Conservation (phyloP, 495 filamentous ascomycete genomes). For the Tuber magnatum region DNA sequence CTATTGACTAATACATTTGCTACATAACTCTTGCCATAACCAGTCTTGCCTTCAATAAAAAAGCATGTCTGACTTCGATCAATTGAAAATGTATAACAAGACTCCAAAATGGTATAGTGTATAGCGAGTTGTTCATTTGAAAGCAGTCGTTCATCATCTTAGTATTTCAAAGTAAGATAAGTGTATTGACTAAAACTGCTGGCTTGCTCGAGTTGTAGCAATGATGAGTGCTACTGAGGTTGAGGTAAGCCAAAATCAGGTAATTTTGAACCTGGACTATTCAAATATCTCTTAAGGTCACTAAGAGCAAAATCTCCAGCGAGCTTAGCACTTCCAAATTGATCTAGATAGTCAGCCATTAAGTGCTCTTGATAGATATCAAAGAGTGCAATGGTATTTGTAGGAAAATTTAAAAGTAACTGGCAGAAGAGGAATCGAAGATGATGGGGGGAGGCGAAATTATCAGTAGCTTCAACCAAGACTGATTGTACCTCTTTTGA, state of each 20-base stretch:
- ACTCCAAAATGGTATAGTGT: slow-evolving; percentile 6
- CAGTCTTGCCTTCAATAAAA: slow-evolving; percentile 23
- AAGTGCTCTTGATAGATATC: slow-evolving; percentile 14
- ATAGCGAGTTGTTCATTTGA: not conserved
- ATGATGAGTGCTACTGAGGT: not conserved
- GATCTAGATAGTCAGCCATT: slow-evolving; percentile 9
- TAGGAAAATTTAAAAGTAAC: slow-evolving; percentile 9
- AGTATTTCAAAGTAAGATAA: not conserved
- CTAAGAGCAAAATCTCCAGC: not conserved
- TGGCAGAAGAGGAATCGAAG: slow-evolving; percentile 25
- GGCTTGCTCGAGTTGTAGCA: slow-evolving; percentile 9
- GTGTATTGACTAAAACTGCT: not conserved
- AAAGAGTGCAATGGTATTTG: slow-evolving; percentile 12
- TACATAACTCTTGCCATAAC: slow-evolving; percentile 15
- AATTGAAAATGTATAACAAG: not conserved
- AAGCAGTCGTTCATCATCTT: not conserved
- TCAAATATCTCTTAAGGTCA: slow-evolving; percentile 1
- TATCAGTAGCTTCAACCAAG: slow-evolving; percentile 11
- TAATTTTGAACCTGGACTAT: slow-evolving; percentile 2
- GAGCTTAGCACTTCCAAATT: not conserved
- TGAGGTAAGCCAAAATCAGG: slow-evolving; percentile 12
- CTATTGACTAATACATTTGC: slow-evolving; percentile 13
- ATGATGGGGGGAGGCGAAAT: slow-evolving; percentile 13
- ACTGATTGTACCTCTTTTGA: slow-evolving; percentile 1
- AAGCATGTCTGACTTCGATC: slow-evolving; percentile 4